Percentiles rank a stretch among this genome's conserved stretches.
These are phyloP conservation scores for Trametes sanguinea DNA, from an alignment of 768 basidiomycete genomes.

Conservation along the genomic window DNA sequence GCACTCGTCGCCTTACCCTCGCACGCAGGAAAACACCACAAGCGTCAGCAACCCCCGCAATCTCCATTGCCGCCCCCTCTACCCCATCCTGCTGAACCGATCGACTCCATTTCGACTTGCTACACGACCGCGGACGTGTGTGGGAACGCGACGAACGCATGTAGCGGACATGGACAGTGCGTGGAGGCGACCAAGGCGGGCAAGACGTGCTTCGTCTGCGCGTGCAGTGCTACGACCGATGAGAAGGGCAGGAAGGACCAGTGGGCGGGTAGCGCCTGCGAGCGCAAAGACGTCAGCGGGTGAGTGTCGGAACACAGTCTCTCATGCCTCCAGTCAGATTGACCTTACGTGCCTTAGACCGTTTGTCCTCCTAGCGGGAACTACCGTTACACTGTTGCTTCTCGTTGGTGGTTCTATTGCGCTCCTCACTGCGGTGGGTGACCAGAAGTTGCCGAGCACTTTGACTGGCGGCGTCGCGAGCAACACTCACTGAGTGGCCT, in stretches of 20 bases:
- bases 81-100: conserved; percentile 47
- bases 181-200: conserved; percentile 61
- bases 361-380: conserved; percentile 75
- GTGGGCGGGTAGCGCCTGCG: conserved; percentile 79
- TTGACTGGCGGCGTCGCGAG: conserved; percentile 47
- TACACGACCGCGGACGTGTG: conserved; percentile 57
- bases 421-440: conserved; percentile 63
- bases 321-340: not conserved
- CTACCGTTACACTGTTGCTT: conserved; percentile 61
- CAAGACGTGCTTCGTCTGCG: conserved; percentile 49
- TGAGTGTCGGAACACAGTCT: conserved; percentile 41
- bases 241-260: conserved; percentile 56
- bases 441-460: conserved; percentile 70
- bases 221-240: conserved; percentile 49
- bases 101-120: conserved; percentile 64
- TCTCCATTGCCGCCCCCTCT: conserved; percentile 33
- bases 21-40: conserved; percentile 29
- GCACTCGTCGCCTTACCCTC: conserved; percentile 56
- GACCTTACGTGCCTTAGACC: conserved; percentile 44
- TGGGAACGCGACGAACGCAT: conserved; percentile 59
- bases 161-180: conserved; percentile 74
- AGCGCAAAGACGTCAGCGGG: conserved; percentile 81
- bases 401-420: conserved; percentile 68
- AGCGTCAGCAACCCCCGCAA: conserved; percentile 9
- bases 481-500: conserved; percentile 6